Percentiles rank a stretch among this genome's conserved stretches.
Evolutionary conservation across 2,329 filamentous ascomycete species (phyloP).

Genomic region (Aureobasidium subglaciale): DNA sequence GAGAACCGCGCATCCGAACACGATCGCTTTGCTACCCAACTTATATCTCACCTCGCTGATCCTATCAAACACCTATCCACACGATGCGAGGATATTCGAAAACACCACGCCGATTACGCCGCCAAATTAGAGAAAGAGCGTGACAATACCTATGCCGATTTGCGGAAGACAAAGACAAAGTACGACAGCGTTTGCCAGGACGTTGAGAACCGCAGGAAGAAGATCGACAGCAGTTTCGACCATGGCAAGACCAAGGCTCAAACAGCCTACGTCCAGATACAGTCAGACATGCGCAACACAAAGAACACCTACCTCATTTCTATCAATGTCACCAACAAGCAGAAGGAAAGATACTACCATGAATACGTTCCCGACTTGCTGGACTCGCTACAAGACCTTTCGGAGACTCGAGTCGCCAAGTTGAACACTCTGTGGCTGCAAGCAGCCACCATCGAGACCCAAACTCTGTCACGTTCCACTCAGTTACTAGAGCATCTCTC

Average conservation of each 20-base stretch:
- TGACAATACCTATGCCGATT: constrained; percentile 72
- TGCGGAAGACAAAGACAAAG: constrained; percentile 86
- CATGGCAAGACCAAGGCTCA: constrained; percentile 80
- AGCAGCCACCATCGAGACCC: constrained; percentile 71
- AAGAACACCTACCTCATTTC: constrained; percentile 98
- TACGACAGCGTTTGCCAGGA: constrained; percentile 92
- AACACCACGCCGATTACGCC: constrained; percentile 83
- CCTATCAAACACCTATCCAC: constrained; percentile 67
- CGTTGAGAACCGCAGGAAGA: constrained; percentile 89
- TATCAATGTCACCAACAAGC: constrained; percentile 95
- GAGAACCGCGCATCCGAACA: constrained; percentile 85
- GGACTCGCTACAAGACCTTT: constrained; percentile 83
- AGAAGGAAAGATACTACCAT: constrained; percentile 96
- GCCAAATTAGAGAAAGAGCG: constrained; percentile 83
- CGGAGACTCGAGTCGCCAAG: constrained; percentile 77
- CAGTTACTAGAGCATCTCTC: constrained; percentile 65
- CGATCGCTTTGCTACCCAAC: constrained; percentile 71
- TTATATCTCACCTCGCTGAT: constrained; percentile 75
- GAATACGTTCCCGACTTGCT: constrained; percentile 92
- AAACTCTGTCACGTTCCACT: constrained; percentile 67
- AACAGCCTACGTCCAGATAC: constrained; percentile 83
- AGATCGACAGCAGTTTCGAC: constrained; percentile 88
- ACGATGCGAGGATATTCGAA: constrained; percentile 86
- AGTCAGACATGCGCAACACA: constrained; percentile 90
- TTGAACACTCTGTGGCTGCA: constrained; percentile 80